Evolutionary conservation across 2,329 filamentous ascomycete genomes (phyloP).

Genomic region (Trichoderma hamatum): DNA sequence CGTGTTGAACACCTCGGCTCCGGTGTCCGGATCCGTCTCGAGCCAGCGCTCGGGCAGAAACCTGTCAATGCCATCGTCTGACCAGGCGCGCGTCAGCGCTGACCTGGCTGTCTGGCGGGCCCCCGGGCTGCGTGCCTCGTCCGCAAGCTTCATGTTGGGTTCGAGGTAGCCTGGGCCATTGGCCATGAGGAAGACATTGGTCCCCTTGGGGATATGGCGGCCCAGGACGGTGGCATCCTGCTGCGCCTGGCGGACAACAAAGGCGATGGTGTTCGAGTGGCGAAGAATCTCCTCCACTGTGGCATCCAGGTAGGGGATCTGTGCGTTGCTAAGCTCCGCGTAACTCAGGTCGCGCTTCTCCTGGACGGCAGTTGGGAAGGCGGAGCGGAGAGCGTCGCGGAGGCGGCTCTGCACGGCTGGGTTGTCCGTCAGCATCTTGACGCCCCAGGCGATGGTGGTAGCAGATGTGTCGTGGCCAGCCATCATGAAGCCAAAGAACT

Average conservation of each 20-base stretch:
- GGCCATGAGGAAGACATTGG: constrained; percentile 36
- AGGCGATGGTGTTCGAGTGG: constrained; percentile 23
- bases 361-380: constrained; percentile 30
- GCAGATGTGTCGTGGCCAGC: constrained; percentile 38
- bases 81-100: constrained; percentile 33
- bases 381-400: constrained; percentile 32
- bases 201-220: constrained; percentile 40
- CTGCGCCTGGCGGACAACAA: constrained; percentile 37
- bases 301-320: constrained; percentile 44
- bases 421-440: constrained; percentile 35
- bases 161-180: constrained; percentile 33
- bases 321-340: constrained; percentile 35
- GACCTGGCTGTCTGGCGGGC: constrained; percentile 3
- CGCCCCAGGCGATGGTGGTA: constrained; percentile 35
- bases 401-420: constrained; percentile 34
- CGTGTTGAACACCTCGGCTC: constrained; percentile 35
- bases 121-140: constrained; percentile 36
- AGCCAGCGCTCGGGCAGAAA: constrained; percentile 47
- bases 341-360: constrained; percentile 36
- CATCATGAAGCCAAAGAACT: constrained; percentile 37
- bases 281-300: constrained; percentile 43
- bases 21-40: constrained; percentile 15
- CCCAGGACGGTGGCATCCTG: constrained; percentile 41
- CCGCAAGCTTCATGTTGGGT: constrained; percentile 31
- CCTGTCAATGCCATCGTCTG: constrained; percentile 33